Conservation (phyloP, 2,329 filamentous ascomycete species). For the Fusarium odoratissimum region DNA sequence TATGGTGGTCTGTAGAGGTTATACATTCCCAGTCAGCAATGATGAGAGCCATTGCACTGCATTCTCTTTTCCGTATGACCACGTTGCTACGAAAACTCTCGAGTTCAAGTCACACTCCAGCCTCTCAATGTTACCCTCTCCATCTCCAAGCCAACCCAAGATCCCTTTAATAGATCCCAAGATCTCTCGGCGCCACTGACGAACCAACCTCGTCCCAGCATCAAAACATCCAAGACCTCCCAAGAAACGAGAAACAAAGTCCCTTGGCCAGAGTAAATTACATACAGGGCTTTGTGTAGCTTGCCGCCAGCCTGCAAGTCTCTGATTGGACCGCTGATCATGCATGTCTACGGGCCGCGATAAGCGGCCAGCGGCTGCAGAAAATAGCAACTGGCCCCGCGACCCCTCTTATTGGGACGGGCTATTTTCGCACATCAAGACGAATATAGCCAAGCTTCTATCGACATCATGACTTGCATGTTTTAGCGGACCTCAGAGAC, state of each 20-base stretch:
- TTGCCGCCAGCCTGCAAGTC: background rate
- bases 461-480: conserved; percentile 37
- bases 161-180: conserved; percentile 24
- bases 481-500: conserved; percentile 20
- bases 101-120: background rate
- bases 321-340: conserved; percentile 34
- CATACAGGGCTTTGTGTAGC: conserved; percentile 5
- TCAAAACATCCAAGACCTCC: conserved; percentile 18
- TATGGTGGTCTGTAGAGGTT: background rate
- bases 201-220: conserved; percentile 27
- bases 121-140: conserved; percentile 6
- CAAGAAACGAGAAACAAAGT: conserved; percentile 34
- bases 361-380: conserved; percentile 45
- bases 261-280: conserved; percentile 16
- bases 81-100: background rate
- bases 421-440: conserved; percentile 8
- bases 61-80: background rate
- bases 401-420: conserved; percentile 17
- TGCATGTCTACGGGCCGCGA: conserved; percentile 35
- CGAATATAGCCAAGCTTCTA: conserved; percentile 12
- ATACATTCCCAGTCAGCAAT: background rate
- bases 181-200: conserved; percentile 26
- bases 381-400: conserved; percentile 43
- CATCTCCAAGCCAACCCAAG: conserved; percentile 3
- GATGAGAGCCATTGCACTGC: background rate